A percentile compares a stretch with the other conserved stretches of the same genome.
Evolutionary conservation across 2,329 filamentous ascomycete species (phyloP).

Genomic region (Endocalyx cinctus): DNA sequence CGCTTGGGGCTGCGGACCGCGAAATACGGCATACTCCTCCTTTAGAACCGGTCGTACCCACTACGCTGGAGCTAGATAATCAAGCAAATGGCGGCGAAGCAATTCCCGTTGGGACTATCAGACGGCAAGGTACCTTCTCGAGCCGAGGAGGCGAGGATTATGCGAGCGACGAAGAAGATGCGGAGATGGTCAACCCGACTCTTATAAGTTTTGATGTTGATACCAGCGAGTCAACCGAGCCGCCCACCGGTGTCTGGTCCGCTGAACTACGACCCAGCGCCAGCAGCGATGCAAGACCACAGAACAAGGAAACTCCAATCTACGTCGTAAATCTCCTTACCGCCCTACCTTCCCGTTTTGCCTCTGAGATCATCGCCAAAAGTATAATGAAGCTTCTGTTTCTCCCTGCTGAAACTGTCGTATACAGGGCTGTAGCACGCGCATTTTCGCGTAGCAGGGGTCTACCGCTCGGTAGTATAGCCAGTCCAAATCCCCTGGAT

Average conservation of each 20-base stretch:
- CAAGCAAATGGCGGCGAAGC: constrained; percentile 21
- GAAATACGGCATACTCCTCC: constrained; percentile 23
- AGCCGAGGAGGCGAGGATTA: constrained; percentile 42
- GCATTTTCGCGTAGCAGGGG: constrained; percentile 35
- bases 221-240: constrained; percentile 47
- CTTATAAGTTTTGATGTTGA: constrained; percentile 60
- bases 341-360: constrained; percentile 43
- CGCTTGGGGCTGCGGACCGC: constrained; percentile 24
- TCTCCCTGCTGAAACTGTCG: constrained; percentile 42
- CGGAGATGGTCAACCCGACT: constrained; percentile 50
- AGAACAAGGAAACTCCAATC: constrained; percentile 26
- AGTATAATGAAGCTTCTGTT: constrained; percentile 37
- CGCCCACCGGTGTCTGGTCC: constrained; percentile 51
- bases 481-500: constrained; percentile 30
- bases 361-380: constrained; percentile 42
- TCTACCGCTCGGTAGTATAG: constrained; percentile 35
- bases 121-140: constrained; percentile 44
- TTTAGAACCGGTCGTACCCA: constrained; percentile 17
- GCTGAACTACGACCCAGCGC: constrained; percentile 53
- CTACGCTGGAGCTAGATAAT: constrained; percentile 25
- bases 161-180: constrained; percentile 52
- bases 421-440: constrained; percentile 40
- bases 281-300: constrained; percentile 24
- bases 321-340: constrained; percentile 48
- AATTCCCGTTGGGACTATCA: constrained; percentile 27